Conservation (phyloP, 306 rosid genomes). For the Psophocarpus tetragonolobus region DNA sequence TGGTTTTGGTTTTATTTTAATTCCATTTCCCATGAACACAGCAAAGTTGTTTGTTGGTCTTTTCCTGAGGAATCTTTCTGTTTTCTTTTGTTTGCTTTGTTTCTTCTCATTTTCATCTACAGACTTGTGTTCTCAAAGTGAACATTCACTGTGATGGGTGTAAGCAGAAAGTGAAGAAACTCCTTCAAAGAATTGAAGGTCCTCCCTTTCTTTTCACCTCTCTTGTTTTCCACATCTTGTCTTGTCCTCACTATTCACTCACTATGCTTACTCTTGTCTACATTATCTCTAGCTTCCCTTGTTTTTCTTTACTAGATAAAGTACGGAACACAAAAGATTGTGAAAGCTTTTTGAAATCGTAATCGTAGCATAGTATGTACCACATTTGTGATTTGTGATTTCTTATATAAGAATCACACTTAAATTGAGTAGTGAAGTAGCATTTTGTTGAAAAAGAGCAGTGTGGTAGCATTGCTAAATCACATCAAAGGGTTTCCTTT, state of each 20-base stretch:
- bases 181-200: slow-evolving; percentile 99
- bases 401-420: background rate
- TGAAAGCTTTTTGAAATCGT: background rate
- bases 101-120: slow-evolving; percentile 39
- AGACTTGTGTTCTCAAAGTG: slow-evolving; percentile 92
- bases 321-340: background rate
- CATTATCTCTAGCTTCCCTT: background rate
- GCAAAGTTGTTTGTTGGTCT: slow-evolving; percentile 41
- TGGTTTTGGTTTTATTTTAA: background rate
- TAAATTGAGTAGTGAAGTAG: background rate
- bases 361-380: background rate
- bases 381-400: background rate
- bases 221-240: slow-evolving; percentile 1
- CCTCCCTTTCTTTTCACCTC: slow-evolving; percentile 25
- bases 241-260: slow-evolving; percentile 33
- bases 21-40: slow-evolving; percentile 15
- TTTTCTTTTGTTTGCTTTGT: slow-evolving; percentile 38
- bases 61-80: slow-evolving; percentile 50
- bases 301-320: background rate
- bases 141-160: slow-evolving; percentile 99
- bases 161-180: slow-evolving; percentile 95
- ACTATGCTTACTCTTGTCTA: slow-evolving; percentile 21
- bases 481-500: background rate
- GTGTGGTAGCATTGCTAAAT: background rate
- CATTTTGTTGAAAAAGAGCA: too few relatives aligned